These are phyloP conservation scores for Kewa caespitosa DNA, from an alignment of 179 eudicot species.

Conservation along the genomic window DNA sequence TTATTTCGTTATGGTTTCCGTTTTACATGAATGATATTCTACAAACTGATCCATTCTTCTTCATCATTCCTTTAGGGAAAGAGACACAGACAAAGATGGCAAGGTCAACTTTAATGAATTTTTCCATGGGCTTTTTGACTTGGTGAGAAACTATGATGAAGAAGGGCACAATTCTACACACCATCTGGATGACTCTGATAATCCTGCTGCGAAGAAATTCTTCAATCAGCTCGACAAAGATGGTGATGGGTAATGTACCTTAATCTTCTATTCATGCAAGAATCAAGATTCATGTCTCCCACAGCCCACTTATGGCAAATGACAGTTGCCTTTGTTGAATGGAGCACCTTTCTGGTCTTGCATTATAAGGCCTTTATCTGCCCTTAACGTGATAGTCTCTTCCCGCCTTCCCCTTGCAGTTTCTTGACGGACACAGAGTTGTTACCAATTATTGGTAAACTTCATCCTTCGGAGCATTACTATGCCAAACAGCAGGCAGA, in stretches of 20 bases:
- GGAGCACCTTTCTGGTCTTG: background rate
- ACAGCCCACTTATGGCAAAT: constrained; percentile 2
- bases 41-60: constrained; percentile 9
- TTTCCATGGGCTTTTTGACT: constrained; percentile 87
- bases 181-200: constrained; percentile 54
- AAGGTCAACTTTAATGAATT: constrained; percentile 81
- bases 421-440: constrained; percentile 63
- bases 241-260: constrained; percentile 61
- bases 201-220: constrained; percentile 76
- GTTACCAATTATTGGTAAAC: constrained; percentile 75
- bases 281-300: constrained; percentile 7
- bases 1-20: background rate
- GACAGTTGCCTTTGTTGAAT: background rate
- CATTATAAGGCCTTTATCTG: background rate
- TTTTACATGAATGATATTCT: background rate
- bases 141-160: constrained; percentile 80
- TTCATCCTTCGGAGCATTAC: constrained; percentile 88
- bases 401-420: constrained; percentile 39
- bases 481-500: constrained; percentile 97
- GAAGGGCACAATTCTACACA: constrained; percentile 59
- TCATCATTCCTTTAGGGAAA: constrained; percentile 52
- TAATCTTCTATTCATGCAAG: background rate
- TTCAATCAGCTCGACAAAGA: constrained; percentile 85
- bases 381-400: constrained; percentile 12
- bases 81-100: constrained; percentile 95